Evolutionary conservation across 2,329 filamentous ascomycete species (phyloP), one percentile per base, ranked within the genome.

Genomic region (Myotisia sp.): DNA sequence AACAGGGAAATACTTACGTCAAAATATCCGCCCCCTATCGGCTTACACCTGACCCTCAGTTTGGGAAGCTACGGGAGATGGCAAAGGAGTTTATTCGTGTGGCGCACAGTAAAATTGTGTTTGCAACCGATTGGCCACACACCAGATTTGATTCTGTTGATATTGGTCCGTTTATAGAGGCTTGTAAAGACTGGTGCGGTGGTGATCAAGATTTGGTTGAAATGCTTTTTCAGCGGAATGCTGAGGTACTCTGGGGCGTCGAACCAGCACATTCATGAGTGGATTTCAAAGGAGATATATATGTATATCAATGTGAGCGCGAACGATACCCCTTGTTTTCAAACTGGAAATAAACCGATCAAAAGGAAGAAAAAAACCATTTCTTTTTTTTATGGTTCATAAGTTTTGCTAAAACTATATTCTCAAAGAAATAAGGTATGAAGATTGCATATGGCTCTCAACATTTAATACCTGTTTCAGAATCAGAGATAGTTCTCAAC

Each of bases 101-200:
- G 3, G 64, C 59, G 7, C 58, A 57, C 2, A 50, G 60, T 14
- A 55, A 62, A 10, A 55, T 71, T 6, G 62, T 76, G 0, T 76
- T 72, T 49, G 71, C 70, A 1, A 72, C 69, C 0, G 72, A 76
- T 44, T 76, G 72, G 73, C 73, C 73, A 13, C 71, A 76, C 49
- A 77, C 74, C 3, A 58, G 72, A 8, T 76, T 69, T 39, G 67
- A 73, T 14, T 65, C 64, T 2, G 43, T 73, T 2, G 65, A 76
- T 44, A 68, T 74, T 14, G 56, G 49, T 29, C 65, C 65, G 0
- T 76, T 69, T 47, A 60, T 72, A 18, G 60, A 71, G 38, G 58
- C 52, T 34, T 67, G 70, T 31, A 47, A 76, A 36, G 55, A 64
- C 9, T 68, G 69, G 62, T 72, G 68, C 42, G 60, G 55, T 1